Conservation (phyloP, 2,329 filamentous ascomycete species). For the Pyricularia sp. region DNA sequence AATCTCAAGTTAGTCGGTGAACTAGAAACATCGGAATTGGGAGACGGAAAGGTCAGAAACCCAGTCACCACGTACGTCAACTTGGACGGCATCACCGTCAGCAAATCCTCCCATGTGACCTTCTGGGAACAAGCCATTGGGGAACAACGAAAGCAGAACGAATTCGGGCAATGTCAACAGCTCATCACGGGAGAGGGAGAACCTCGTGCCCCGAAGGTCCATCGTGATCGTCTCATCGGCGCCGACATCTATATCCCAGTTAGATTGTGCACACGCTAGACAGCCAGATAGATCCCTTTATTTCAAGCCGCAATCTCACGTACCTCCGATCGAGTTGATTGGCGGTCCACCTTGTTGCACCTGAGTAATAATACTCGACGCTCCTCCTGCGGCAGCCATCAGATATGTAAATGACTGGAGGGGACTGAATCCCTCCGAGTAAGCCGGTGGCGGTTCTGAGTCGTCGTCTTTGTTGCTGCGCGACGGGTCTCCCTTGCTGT, state of each 20-base stretch:
- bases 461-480: constrained; percentile 69
- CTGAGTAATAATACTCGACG: constrained; percentile 98
- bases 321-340: constrained; percentile 82
- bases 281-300: neutral
- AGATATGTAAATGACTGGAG: constrained; percentile 89
- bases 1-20: constrained; percentile 9
- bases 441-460: constrained; percentile 88
- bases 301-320: constrained; percentile 14
- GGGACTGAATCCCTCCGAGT: constrained; percentile 89
- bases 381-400: constrained; percentile 95
- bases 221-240: constrained; percentile 92
- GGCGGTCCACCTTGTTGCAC: constrained; percentile 90
- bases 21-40: neutral
- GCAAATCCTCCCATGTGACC: constrained; percentile 90
- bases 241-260: constrained; percentile 53
- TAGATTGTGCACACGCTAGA: neutral
- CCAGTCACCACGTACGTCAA: constrained; percentile 59
- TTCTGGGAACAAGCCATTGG: constrained; percentile 95
- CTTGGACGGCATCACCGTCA: constrained; percentile 89
- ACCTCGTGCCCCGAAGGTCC: constrained; percentile 89
- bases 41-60: neutral
- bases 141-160: constrained; percentile 92
- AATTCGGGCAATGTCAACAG: constrained; percentile 94
- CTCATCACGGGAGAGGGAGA: constrained; percentile 90
- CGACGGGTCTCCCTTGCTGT: constrained; percentile 59